Evolutionary conservation across 2,329 filamentous ascomycete species (phyloP).

Genomic region (Pyrenochaeta sp.): DNA sequence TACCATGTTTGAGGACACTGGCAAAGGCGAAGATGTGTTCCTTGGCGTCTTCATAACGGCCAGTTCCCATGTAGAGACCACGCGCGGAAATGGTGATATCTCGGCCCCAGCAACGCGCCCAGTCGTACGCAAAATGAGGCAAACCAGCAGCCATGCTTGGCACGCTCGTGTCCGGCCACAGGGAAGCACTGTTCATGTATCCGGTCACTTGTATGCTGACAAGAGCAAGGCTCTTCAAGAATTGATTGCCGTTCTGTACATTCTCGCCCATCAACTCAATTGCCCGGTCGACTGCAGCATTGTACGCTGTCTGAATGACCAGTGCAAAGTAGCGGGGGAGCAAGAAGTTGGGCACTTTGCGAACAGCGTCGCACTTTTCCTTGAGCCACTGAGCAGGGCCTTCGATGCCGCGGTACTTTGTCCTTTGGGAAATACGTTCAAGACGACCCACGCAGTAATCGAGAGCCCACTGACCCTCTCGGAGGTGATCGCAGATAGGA

Average conservation of each 20-base stretch:
- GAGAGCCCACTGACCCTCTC: constrained; percentile 89
- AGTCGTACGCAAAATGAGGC: constrained; percentile 91
- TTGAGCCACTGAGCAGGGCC: constrained; percentile 79
- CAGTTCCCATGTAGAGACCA: constrained; percentile 89
- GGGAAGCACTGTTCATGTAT: constrained; percentile 84
- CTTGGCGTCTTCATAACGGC: constrained; percentile 84
- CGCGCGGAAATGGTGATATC: constrained; percentile 97
- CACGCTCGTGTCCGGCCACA: constrained; percentile 85
- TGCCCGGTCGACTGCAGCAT: constrained; percentile 78
- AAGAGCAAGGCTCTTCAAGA: constrained; percentile 86
- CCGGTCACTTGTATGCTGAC: constrained; percentile 92
- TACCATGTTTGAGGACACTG: constrained; percentile 95
- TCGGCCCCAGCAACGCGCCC: constrained; percentile 96
- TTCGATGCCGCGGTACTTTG: constrained; percentile 68
- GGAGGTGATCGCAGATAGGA: constrained; percentile 89
- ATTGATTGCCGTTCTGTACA: constrained; percentile 82
- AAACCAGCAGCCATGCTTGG: constrained; percentile 90
- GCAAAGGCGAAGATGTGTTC: constrained; percentile 96
- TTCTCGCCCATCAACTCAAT: constrained; percentile 81
- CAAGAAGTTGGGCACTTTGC: constrained; percentile 84
- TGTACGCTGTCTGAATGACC: constrained; percentile 85
- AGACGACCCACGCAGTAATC: constrained; percentile 86
- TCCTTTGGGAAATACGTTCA: constrained; percentile 71
- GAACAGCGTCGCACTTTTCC: constrained; percentile 84
- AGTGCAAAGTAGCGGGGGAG: constrained; percentile 93